phyloP scores from a whole-genome alignment of 768 basidiomycete genomes.

The Leccinellum albellum region DNA sequence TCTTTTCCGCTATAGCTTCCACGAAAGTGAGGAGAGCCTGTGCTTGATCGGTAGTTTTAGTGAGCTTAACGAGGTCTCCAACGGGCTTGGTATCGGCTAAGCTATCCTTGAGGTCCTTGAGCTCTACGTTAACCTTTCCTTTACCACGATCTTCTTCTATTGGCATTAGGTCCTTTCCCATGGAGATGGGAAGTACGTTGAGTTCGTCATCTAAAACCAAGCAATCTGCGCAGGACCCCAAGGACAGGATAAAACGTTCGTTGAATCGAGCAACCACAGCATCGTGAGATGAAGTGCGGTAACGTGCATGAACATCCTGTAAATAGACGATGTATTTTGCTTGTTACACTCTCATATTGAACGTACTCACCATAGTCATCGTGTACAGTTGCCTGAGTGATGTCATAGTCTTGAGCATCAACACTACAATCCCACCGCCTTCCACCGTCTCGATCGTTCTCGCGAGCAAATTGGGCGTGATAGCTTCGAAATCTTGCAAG shows the following conservation, averaged over 20 bases:
- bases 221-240: conserved; percentile 90
- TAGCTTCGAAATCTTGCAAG: conserved; percentile 95
- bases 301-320: conserved; percentile 93
- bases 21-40: conserved; percentile 92
- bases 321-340: background rate
- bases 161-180: conserved; percentile 85
- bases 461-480: conserved; percentile 95
- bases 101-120: conserved; percentile 74
- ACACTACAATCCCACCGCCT: conserved; percentile 85
- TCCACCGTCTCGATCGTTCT: conserved; percentile 98
- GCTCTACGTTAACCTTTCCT: conserved; percentile 55
- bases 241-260: conserved; percentile 96
- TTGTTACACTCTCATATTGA: background rate
- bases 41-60: conserved; percentile 92
- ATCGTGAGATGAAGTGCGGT: conserved; percentile 88
- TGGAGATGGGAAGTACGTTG: conserved; percentile 93
- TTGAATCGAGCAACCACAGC: conserved; percentile 93
- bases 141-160: conserved; percentile 49
- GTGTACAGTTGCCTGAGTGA: conserved; percentile 88
- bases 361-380: conserved; percentile 68
- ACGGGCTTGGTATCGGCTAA: conserved; percentile 82
- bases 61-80: conserved; percentile 84
- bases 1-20: conserved; percentile 90
- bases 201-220: conserved; percentile 96
- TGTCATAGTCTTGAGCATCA: conserved; percentile 92